phyloP scores from a whole-genome alignment of 257 asterid species.

The Schizonepeta tenuifolia region DNA sequence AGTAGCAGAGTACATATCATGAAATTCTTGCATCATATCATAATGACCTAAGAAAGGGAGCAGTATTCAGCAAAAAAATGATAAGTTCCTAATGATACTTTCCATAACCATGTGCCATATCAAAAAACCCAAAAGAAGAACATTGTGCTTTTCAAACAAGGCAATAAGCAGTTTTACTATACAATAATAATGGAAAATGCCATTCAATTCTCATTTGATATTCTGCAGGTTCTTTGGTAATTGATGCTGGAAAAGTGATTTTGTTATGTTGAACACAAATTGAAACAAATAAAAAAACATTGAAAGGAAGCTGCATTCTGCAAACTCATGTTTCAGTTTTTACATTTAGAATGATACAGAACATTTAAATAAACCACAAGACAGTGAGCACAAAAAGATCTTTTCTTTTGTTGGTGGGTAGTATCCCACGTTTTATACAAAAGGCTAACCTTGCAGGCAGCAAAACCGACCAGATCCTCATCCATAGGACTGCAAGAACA shows the following conservation, averaged over 20 bases:
- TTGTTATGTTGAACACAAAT: neutral
- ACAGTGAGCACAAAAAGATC: neutral
- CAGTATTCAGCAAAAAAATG: neutral
- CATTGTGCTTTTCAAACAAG: neutral
- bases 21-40: neutral
- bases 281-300: neutral
- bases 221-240: neutral
- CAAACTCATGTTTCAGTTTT: neutral
- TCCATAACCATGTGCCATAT: neutral
- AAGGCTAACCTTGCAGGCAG: conserved; percentile 51
- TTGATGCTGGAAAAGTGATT: neutral
- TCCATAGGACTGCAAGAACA: conserved; percentile 55
- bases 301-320: neutral
- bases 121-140: conserved; percentile 2
- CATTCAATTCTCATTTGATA: neutral
- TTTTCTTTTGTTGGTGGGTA: conserved; percentile 5
- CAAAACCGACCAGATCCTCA: conserved; percentile 33
- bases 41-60: neutral
- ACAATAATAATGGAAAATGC: neutral
- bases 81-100: neutral
- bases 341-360: conserved; percentile 1
- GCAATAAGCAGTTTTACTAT: conserved; percentile 4
- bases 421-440: conserved; percentile 15
- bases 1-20: neutral
- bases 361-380: conserved; percentile 25